Base-by-base conservation (phyloP, 2,329 filamentous ascomycete species). In the Xylariaceae sp. region DNA sequence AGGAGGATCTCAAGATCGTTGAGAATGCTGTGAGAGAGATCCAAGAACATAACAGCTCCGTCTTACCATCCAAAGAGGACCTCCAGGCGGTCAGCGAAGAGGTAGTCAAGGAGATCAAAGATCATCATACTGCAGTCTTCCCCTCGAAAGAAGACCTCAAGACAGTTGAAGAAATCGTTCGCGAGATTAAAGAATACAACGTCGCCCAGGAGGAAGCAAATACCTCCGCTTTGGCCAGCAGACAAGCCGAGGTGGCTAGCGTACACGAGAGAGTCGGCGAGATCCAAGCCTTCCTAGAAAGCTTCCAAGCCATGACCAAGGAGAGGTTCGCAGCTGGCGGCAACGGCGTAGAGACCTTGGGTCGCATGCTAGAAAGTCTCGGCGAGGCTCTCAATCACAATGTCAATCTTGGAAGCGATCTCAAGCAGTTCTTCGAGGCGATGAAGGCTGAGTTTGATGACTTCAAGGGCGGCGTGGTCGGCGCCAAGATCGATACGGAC, bases 371-470 rank as follows among this genome's bases (percentile, higher is more conserved):
- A 1, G 82, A 88, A 61, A 76, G 80, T 43, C 75, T 91, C 55
- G 78, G 85, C 65, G 85, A 88, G 64, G 80, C 79, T 43, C 74
- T 85, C 37, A 74, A 74, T 53, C 77, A 80, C 63, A 86, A 84
- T 56, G 77, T 80, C 37, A 78, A 71, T 41, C 70, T 84, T 27
- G 73, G 77, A 31, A 77, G 81, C n/a, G 86, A 85, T 59, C 74
- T 91, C 51, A 86, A 85, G 64, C 85, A 87, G 53, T 79, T 91
- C 69, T 82, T 85, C 41, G 85, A 89, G 52, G 82, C 84, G 2
- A 84, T 97, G 71, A 91, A 88, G 69, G 75, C 81, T 1, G 91
- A 96, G 67, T 96, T 97, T 57, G 91, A 96, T 65, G 88, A 91
- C 59, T 86, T 89, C 8, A 87, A 89, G 62, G 84, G 85, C 12